phyloP scores from a whole-genome alignment of 2,329 filamentous ascomycete species.

The Cercospora sesami region DNA sequence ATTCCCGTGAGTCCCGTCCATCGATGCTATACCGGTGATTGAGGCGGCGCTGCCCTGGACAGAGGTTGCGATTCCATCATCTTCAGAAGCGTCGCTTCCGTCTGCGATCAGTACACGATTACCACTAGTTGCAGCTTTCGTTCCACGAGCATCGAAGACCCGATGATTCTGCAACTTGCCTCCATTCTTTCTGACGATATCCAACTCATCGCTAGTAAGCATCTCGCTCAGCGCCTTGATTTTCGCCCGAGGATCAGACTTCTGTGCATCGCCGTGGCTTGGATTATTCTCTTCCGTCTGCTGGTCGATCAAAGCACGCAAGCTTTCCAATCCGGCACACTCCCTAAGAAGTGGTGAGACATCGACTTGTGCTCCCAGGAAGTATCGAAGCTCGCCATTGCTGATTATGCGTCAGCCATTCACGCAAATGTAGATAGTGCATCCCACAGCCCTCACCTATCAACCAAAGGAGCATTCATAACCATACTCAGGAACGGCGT shows the following conservation, averaged over 20 bases:
- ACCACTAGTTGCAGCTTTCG: neutral
- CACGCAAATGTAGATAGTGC: neutral
- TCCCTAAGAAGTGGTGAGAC: conserved; percentile 68
- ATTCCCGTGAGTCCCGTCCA: conserved; percentile 13
- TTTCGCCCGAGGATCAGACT: conserved; percentile 23
- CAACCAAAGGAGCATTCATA: conserved; percentile 47
- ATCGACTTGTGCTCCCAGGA: conserved; percentile 71
- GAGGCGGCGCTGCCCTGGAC: neutral
- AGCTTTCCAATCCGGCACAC: conserved; percentile 63
- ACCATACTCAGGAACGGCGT: conserved; percentile 74
- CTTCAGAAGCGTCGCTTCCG: conserved; percentile 13
- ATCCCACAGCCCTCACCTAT: conserved; percentile 41
- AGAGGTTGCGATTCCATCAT: neutral
- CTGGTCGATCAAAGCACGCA: conserved; percentile 37
- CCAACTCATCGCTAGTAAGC: conserved; percentile 17
- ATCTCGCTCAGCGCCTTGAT: conserved; percentile 23
- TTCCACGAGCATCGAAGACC: neutral
- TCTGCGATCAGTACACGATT: conserved; percentile 20
- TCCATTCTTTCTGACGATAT: conserved; percentile 16
- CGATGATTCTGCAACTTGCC: conserved; percentile 15
- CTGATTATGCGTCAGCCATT: conserved; percentile 44
- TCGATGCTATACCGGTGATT: neutral
- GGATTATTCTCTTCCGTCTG: neutral
- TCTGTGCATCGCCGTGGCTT: conserved; percentile 47
- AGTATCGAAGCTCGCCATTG: conserved; percentile 66